Conservation (phyloP, 768 basidiomycete species). For the Trametes cubensis region DNA sequence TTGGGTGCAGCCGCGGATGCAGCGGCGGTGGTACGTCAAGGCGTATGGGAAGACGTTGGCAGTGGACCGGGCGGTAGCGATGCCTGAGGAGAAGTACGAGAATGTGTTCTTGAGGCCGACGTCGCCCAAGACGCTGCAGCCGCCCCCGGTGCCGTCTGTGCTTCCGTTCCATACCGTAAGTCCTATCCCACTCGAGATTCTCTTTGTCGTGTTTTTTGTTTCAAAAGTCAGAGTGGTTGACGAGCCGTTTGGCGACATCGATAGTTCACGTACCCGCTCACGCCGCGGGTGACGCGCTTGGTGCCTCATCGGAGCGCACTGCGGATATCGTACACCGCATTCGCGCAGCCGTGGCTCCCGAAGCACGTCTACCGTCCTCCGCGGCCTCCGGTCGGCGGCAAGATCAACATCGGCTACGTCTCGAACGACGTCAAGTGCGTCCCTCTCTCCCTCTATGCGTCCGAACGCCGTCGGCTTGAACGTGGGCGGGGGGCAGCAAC, state of each 20-base stretch:
- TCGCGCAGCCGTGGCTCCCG: constrained; percentile 46
- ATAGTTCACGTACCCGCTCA: constrained; percentile 51
- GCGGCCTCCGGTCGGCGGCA: constrained; percentile 42
- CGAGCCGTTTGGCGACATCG: too few species aligned
- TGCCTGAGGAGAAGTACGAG: constrained; percentile 13
- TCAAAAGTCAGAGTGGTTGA: too few species aligned
- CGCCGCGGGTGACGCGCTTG: constrained; percentile 44
- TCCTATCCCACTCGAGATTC: not conserved
- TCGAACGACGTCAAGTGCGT: constrained; percentile 50
- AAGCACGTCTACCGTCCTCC: constrained; percentile 43
- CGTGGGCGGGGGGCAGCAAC: too few species aligned
- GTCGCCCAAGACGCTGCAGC: constrained; percentile 30
- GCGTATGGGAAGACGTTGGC: constrained; percentile 37
- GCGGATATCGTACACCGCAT: constrained; percentile 45
- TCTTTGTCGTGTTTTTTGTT: not conserved
- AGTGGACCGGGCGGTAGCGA: constrained; percentile 21
- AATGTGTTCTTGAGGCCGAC: constrained; percentile 26
- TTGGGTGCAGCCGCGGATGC: constrained; percentile 45
- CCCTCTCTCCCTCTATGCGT: too few species aligned
- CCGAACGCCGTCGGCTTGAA: too few species aligned
- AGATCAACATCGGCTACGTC: constrained; percentile 52
- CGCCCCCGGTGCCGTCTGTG: constrained; percentile 43
- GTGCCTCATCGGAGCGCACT: constrained; percentile 53
- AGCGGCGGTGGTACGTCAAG: constrained; percentile 46
- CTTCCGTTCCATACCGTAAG: constrained; percentile 54